Evolutionary conservation across 2,329 filamentous ascomycete species (phyloP).

Genomic region (Bipolaris victoriae): DNA sequence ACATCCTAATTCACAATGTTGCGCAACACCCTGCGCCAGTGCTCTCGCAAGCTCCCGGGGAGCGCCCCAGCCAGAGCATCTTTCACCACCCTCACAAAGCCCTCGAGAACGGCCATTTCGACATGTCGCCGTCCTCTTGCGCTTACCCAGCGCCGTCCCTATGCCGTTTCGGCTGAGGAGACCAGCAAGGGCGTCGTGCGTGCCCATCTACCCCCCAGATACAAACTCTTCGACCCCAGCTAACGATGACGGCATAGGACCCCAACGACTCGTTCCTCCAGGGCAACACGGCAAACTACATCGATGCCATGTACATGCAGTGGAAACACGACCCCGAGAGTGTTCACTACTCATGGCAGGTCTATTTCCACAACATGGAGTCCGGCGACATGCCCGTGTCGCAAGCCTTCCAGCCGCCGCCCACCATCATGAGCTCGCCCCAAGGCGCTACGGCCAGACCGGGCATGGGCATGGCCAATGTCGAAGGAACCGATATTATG

Average conservation of each 20-base stretch:
- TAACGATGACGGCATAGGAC: conserved; percentile 60
- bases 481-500: conserved; percentile 79
- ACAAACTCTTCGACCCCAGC: conserved; percentile 26
- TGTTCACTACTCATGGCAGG: conserved; percentile 97
- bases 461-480: conserved; percentile 68
- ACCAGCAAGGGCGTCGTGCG: conserved; percentile 67
- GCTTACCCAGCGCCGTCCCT: conserved; percentile 58
- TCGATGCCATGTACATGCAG: conserved; percentile 99
- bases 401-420: conserved; percentile 94
- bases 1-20: conserved; percentile 64
- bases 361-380: conserved; percentile 99
- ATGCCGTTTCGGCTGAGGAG: conserved; percentile 66
- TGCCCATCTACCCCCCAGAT: conserved; percentile 16
- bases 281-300: conserved; percentile 97
- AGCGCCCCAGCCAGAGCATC: conserved; percentile 56
- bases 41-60: conserved; percentile 66
- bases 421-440: conserved; percentile 84
- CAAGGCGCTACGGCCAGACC: conserved; percentile 76
- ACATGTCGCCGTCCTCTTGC: conserved; percentile 57
- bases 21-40: conserved; percentile 70
- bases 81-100: conserved; percentile 51
- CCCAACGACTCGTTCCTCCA: conserved; percentile 95
- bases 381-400: conserved; percentile 96
- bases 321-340: conserved; percentile 94
- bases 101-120: conserved; percentile 50